phyloP scores from a whole-genome alignment of 2,329 filamentous ascomycete genomes.

The Alternaria ethzedia region DNA sequence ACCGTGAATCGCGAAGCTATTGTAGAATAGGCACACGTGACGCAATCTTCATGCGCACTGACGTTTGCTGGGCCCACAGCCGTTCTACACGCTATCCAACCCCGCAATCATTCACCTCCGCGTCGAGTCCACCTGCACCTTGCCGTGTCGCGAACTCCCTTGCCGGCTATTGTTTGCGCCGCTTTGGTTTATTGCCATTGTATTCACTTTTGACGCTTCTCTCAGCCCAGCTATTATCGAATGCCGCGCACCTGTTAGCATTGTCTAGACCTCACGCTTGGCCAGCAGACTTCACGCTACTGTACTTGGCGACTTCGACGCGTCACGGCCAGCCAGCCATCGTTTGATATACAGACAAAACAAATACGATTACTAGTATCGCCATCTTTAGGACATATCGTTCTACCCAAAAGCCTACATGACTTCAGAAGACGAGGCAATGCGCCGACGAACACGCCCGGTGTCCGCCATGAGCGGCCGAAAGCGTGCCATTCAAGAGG shows the following conservation, averaged over 20 bases:
- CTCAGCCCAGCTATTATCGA: background rate
- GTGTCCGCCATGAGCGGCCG: slow-evolving; percentile 15
- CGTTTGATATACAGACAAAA: background rate
- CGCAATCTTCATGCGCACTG: slow-evolving; percentile 7
- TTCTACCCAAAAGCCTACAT: background rate
- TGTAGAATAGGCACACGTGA: slow-evolving; percentile 4
- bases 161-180: background rate
- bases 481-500: background rate
- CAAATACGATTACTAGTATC: background rate
- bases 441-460: slow-evolving; percentile 3
- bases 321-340: background rate
- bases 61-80: background rate
- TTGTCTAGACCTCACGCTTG: background rate
- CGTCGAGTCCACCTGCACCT: slow-evolving; percentile 7
- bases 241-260: background rate
- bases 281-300: background rate
- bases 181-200: background rate
- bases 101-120: slow-evolving; percentile 18
- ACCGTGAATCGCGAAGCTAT: background rate
- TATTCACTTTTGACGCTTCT: background rate
- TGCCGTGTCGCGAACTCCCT: background rate
- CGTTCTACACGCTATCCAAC: slow-evolving; percentile 14
- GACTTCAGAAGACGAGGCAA: background rate
- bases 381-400: background rate
- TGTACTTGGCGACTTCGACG: background rate